Base-by-base conservation (phyloP, 108 stramenopile species). In the Stephanodiscus minutulus region DNA sequence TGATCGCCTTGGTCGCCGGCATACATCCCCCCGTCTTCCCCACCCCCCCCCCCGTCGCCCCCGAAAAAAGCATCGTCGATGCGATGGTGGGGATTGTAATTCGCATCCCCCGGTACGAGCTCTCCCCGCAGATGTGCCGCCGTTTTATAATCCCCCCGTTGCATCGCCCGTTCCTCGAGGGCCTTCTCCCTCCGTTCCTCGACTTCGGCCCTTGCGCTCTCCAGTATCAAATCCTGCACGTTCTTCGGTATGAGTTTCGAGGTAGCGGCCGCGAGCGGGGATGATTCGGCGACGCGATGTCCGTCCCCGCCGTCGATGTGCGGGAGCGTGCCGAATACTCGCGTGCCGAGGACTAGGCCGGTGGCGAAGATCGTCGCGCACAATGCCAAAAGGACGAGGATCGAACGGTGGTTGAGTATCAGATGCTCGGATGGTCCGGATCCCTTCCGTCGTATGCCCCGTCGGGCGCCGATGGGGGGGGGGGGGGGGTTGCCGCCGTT, bases 51-150 rank as follows among this genome's bases (percentile, higher is more conserved):
- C 24, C 48, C 44, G 29, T 21, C 21, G 7, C 54, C 70, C 22
- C 52, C 70, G 11, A 36, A 41, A 17, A 70, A 18, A 7, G 47
- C 46, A 73, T 79, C 78, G 68, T 79, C 78, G 13, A 79, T 39
- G 33, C 61, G 70, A 41, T 53, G 66, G 55, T 79, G 78, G n/a
- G 78, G 78, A 68, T 79, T 79, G 61, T 79, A 79, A 79, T 79
- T 79, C 2, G 47, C 49, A 73, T 79, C 78, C 21, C 78, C 78
- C 44, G 71, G 71, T 0, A 48, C 66, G 43, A 62, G 43, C 35
- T 29, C 57, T 25, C 78, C 78, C 22, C 71, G 15, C 29, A 73
- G 57, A 64, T 79, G 78, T 43, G 58, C 57, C 25, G 66, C 78
- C 61, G 66, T 7, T 9, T 29, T 52, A 37, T 49, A 57, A 56